Evolutionary conservation across 2,329 filamentous ascomycete species (phyloP).

Genomic region (Colletotrichum melonis): DNA sequence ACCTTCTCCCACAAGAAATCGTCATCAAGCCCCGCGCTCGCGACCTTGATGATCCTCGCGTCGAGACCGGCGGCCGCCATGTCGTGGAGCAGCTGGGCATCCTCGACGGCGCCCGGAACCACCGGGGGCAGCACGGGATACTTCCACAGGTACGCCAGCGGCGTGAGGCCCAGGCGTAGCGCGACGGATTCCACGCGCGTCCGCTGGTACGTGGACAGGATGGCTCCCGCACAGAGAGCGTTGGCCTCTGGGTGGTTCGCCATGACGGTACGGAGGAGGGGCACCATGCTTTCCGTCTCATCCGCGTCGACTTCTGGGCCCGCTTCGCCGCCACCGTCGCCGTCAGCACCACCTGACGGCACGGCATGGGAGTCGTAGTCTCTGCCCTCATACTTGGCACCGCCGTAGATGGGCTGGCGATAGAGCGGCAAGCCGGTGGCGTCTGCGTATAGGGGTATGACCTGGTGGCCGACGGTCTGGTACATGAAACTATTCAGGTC

Average conservation of each 20-base stretch:
- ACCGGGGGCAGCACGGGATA: constrained; percentile 77
- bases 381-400: constrained; percentile 75
- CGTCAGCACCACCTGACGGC: constrained; percentile 34
- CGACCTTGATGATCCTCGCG: constrained; percentile 94
- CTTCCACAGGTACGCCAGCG: constrained; percentile 93
- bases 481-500: constrained; percentile 99
- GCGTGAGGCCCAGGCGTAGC: constrained; percentile 81
- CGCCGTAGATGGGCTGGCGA: constrained; percentile 79
- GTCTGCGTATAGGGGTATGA: constrained; percentile 85
- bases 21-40: constrained; percentile 88
- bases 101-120: constrained; percentile 45
- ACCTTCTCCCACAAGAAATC: constrained; percentile 85
- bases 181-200: constrained; percentile 96
- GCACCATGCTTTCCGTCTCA: constrained; percentile 89
- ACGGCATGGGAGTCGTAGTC: constrained; percentile 68
- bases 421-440: constrained; percentile 88
- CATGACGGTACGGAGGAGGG: constrained; percentile 77
- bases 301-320: constrained; percentile 59
- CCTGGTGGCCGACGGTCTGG: constrained; percentile 91
- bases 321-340: background rate
- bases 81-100: constrained; percentile 76
- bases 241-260: constrained; percentile 81
- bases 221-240: constrained; percentile 90
- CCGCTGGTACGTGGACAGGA: constrained; percentile 94
- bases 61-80: constrained; percentile 84